A percentile compares a stretch with the other conserved stretches of the same genome.
Evolutionary conservation across 73 alveolate genomes (phyloP).

Genomic region (Paramecium biaurelia): DNA sequence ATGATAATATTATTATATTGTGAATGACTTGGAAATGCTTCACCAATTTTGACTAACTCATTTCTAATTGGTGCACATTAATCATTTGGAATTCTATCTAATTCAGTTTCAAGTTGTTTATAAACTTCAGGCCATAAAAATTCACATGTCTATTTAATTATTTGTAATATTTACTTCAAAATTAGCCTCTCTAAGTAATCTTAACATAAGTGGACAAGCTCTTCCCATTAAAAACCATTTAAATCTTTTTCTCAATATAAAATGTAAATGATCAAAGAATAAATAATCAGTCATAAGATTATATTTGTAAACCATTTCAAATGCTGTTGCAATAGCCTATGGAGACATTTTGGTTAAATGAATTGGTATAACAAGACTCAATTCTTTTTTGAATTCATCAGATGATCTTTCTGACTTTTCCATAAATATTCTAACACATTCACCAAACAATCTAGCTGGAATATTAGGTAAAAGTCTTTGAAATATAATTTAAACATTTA

Average conservation of each 20-base stretch:
- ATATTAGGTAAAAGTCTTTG: not conserved
- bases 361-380: not conserved
- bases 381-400: constrained; percentile 16
- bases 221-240: not conserved
- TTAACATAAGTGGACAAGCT: constrained; percentile 12
- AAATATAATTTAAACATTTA: not conserved
- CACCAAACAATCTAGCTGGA: not conserved
- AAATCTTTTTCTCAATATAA: not conserved
- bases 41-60: not conserved
- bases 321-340: not conserved
- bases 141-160: not conserved
- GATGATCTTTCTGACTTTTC: constrained; percentile 6
- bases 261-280: constrained; percentile 17
- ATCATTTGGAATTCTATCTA: constrained; percentile 10
- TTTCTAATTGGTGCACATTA: constrained; percentile 18
- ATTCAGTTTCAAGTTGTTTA: not conserved
- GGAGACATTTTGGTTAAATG: constrained; percentile 30
- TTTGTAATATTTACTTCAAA: not conserved
- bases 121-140: constrained; percentile 32
- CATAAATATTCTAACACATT: not conserved
- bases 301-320: not conserved
- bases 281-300: constrained; percentile 35
- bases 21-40: not conserved
- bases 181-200: constrained; percentile 29
- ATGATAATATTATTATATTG: not conserved